Conservation (phyloP, 2,329 filamentous ascomycete species). For the Cladosporium phlei region DNA sequence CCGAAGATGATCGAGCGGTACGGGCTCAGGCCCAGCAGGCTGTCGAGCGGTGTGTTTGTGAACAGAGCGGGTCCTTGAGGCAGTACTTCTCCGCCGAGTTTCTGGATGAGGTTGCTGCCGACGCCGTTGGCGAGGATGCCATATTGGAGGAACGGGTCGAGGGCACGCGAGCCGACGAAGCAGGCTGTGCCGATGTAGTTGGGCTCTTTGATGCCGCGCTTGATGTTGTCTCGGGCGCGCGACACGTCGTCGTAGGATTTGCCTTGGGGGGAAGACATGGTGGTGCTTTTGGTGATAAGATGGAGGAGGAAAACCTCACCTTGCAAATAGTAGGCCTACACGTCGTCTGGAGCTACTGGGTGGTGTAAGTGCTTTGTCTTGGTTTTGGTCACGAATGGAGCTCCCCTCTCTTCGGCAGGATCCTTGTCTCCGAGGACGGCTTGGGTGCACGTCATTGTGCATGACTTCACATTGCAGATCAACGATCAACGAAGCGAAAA, state of each 20-base stretch:
- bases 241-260: constrained; percentile 6
- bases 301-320: background rate
- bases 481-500: too few relatives aligned
- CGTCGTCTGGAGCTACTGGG: background rate
- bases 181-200: constrained; percentile 35
- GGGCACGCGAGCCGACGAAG: constrained; percentile 45
- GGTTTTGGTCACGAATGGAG: background rate
- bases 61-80: constrained; percentile 38
- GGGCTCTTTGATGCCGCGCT: constrained; percentile 38
- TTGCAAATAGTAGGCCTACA: too few relatives aligned
- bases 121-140: constrained; percentile 42
- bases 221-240: constrained; percentile 25
- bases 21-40: constrained; percentile 44
- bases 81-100: constrained; percentile 42
- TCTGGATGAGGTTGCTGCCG: constrained; percentile 41
- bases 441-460: too few relatives aligned
- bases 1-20: constrained; percentile 48
- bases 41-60: constrained; percentile 39
- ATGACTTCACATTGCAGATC: too few relatives aligned
- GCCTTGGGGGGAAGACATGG: constrained; percentile 13
- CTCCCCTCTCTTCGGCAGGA: background rate
- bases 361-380: background rate
- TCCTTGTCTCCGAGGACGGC: constrained; percentile 2
- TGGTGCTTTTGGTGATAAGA: background rate
- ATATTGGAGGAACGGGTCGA: constrained; percentile 48